Base-by-base conservation (phyloP, 78 protist species). In the Carpediemonas membranifera region DNA sequence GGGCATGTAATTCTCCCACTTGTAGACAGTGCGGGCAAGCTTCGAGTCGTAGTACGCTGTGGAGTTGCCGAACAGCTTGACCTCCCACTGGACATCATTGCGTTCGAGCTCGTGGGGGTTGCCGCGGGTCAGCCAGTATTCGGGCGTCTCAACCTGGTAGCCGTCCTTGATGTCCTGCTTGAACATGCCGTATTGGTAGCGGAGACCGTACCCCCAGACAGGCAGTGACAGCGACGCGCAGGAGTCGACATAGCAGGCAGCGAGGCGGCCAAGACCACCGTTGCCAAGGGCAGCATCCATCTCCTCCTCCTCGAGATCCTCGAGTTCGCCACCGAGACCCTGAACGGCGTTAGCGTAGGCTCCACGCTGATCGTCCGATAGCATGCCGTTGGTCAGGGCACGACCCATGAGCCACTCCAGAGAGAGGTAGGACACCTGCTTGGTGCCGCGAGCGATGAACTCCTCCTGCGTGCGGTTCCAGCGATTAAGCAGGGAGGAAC, bases 211-310 rank as follows among this genome's bases (percentile, higher is more conserved):
- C 13, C 91, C 93, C 85, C 76, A 74, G 71, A 65, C 93, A 1
- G 94, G 93, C 36, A 78, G 81, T 74, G 73, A 72, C n/a, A 85
- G 70, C 13, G 97, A 82, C 43, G 94, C 91, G 69, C 86, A 41
- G 9, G 93, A 85, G 64, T 92, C 97, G 66, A 92, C 34, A 72
- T 78, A 87, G 70, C 97, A 92, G 2, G 97, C 94, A n/a, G 93
- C 93, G 14, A 87, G 76, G 2, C 94, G 78, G 47, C 97, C 95
- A 21, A 90, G 82, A 50, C 97, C 97, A 25, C 97, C 97, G 68
- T 92, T 92, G 57, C 97, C 97, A 14, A 92, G 89, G 19, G 91
- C 97, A 2, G 94, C 94, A 59, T 92, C 97, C 34, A 61, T 64
- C 76, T 92, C 97, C 47, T 41, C 21, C 21, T 41, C 9, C 21